Evolutionary conservation across 2,329 filamentous ascomycete genomes (phyloP), one percentile per base, ranked within the genome.

Genomic region (Alternaria rosae): DNA sequence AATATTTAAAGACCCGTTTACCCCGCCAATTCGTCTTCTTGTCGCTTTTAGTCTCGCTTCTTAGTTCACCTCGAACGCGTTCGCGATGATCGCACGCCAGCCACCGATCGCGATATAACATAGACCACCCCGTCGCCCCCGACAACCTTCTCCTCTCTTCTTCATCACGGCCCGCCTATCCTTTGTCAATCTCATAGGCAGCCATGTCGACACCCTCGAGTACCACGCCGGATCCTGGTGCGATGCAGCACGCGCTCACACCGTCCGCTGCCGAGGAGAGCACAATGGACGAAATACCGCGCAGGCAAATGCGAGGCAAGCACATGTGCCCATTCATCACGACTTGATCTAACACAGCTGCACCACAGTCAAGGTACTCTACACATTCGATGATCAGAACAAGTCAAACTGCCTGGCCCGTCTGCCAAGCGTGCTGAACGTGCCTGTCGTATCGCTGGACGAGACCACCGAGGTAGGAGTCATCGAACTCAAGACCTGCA

Each of bases 321-420:
- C 65, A 61, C 54, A 63, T 61, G 54, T 62, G 62, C 42, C 64
- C 51, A 32, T 52, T 21, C 41, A 41, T 26, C 54, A 42, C 20
- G 53, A 43, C 41, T 42, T 47, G 48, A 50, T 74, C 71, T 74
- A 67, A 74, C 66, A 42, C 21, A 10, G 50, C 21, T 45, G 15
- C 57, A 30, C 23, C 67, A 67, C 79, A 97, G 94, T 98, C 80
- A 98, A 98, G 85, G 91, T 98, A 52, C 89, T 97, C 64, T 99
- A 98, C 81, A 97, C 93, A 30, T 97, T 98, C 81, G 94, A 98
- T 79, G 89, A 90, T 76, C 90, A 94, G 69, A 91, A 89, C 81
- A 93, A 93, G 80, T 90, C 93, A 67, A 94, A 94, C 76, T 97
- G 93, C 80, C 86, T 99, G 52, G 94, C 94, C 62, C 88, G 94